Evolutionary conservation across 768 basidiomycete genomes (phyloP).

Genomic region (Mycena vitilis): DNA sequence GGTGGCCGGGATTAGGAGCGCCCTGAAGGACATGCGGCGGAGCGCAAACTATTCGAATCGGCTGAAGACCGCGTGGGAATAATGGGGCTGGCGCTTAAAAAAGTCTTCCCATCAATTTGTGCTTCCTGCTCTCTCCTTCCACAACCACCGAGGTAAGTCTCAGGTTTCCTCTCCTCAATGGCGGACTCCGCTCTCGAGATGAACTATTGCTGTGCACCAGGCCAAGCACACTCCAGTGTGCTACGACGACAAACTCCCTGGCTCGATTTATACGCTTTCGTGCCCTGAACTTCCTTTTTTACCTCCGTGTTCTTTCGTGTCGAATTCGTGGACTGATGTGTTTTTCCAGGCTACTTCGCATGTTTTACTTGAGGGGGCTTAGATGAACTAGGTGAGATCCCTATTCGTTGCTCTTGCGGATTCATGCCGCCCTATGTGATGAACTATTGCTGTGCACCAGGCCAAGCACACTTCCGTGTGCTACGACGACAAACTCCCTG

Average conservation of each 20-base stretch:
- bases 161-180: constrained; percentile 4
- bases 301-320: neutral
- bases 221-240: constrained; percentile 55
- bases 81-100: neutral
- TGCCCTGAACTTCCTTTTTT: constrained; percentile 52
- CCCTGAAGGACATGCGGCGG: constrained; percentile 19
- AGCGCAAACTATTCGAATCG: neutral
- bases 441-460: constrained; percentile 35
- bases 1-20: constrained; percentile 22
- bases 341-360: neutral
- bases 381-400: constrained; percentile 1
- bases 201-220: constrained; percentile 71
- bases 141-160: constrained; percentile 39
- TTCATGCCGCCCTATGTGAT: constrained; percentile 23
- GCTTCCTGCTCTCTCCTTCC: neutral
- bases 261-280: constrained; percentile 63
- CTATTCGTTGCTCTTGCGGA: neutral
- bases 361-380: neutral
- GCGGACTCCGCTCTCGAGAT: constrained; percentile 45
- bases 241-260: constrained; percentile 61
- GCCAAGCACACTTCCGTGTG: constrained; percentile 24
- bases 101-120: neutral
- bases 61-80: neutral
- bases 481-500: constrained; percentile 30
- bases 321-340: constrained; percentile 8